Conservation (phyloP, 2,329 filamentous ascomycete species). For the Fusarium phyllophilum region DNA sequence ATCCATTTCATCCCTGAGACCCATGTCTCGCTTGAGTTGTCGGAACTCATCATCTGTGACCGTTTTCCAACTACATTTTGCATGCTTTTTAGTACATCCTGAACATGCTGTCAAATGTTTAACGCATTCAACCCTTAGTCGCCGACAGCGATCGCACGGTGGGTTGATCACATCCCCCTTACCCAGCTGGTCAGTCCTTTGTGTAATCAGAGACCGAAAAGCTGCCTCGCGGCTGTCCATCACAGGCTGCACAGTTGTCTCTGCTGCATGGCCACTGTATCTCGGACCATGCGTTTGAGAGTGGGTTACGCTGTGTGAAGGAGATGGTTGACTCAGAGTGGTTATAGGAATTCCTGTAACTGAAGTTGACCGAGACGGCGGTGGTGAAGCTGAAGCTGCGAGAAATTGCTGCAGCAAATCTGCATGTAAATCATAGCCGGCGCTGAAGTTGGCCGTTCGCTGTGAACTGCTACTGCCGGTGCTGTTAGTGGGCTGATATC, state of each 20-base stretch:
- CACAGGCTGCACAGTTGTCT: constrained; percentile 37
- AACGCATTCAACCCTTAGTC: constrained; percentile 82
- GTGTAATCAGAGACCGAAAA: constrained; percentile 69
- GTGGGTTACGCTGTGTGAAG: constrained; percentile 35
- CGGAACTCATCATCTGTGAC: constrained; percentile 76
- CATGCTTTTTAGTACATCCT: constrained; percentile 90
- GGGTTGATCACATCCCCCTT: constrained; percentile 82
- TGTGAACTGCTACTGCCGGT: constrained; percentile 15
- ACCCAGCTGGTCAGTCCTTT: constrained; percentile 78
- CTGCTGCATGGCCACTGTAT: constrained; percentile 38
- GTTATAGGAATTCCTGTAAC: constrained; percentile 40
- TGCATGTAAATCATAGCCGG: constrained; percentile 61
- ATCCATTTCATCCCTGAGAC: constrained; percentile 28
- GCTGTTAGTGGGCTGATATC: constrained; percentile 50
- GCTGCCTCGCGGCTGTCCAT: constrained; percentile 45
- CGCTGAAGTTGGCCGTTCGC: constrained; percentile 40
- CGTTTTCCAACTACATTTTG: constrained; percentile 86
- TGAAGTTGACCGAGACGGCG: constrained; percentile 44
- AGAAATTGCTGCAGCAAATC: constrained; percentile 66
- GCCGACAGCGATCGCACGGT: constrained; percentile 84
- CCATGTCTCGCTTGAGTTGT: constrained; percentile 45
- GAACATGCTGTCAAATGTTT: constrained; percentile 89
- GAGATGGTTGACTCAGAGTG: constrained; percentile 42
- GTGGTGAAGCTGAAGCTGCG: constrained; percentile 35
- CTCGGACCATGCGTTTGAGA: constrained; percentile 32